Evolutionary conservation across 208 protist species (phyloP).

Genomic region (Wallacemonas sp.): DNA sequence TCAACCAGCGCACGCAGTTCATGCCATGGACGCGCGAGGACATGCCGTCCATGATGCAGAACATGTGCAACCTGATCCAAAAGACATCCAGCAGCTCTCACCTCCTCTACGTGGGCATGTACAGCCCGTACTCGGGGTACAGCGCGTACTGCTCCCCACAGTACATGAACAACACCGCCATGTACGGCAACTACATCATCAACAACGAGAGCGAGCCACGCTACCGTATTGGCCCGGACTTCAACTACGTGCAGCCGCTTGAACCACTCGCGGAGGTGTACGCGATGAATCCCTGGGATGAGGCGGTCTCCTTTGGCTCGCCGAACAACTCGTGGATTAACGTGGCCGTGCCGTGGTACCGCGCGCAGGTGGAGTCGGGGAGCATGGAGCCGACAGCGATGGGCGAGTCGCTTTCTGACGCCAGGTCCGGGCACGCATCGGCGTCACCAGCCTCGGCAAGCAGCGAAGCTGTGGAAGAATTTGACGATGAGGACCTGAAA

Average conservation of each 20-base stretch:
- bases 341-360: constrained; percentile 46
- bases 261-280: constrained; percentile 24
- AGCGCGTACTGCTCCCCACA: constrained; percentile 64
- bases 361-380: background rate
- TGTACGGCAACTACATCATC: constrained; percentile 40
- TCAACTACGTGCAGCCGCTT: constrained; percentile 28
- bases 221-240: constrained; percentile 37
- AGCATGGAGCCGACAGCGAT: background rate
- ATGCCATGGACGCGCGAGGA: constrained; percentile 33
- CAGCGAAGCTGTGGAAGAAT: too few species aligned
- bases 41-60: constrained; percentile 51
- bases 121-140: constrained; percentile 55
- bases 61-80: constrained; percentile 39
- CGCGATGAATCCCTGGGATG: constrained; percentile 41
- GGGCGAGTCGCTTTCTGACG: too few species aligned
- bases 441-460: too few species aligned
- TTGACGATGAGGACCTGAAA: too few species aligned
- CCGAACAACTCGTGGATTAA: constrained; percentile 34
- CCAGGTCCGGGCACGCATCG: too few species aligned
- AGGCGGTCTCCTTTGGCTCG: constrained; percentile 43
- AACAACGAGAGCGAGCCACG: constrained; percentile 31
- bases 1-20: constrained; percentile 13
- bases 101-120: constrained; percentile 51
- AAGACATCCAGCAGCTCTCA: constrained; percentile 2
- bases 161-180: constrained; percentile 23